Evolutionary conservation across 371 early-diverging fungal species (phyloP).

Genomic region (Haplosporangium sp.): DNA sequence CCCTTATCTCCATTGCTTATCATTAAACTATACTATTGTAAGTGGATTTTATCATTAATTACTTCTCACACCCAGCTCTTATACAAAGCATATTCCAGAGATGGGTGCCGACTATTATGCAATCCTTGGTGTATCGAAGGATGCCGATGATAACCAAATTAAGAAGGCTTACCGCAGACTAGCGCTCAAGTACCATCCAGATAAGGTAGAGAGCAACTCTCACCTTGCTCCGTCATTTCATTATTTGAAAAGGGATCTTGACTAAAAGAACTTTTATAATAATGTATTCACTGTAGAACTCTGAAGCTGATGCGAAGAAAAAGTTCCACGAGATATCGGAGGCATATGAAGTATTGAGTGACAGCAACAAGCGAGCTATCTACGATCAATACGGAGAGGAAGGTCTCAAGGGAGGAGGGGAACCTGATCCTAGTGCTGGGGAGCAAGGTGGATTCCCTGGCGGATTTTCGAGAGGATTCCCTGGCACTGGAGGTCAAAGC

Average conservation of each 20-base stretch:
- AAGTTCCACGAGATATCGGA: slow-evolving; percentile 88
- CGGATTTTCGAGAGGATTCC: slow-evolving; percentile 32
- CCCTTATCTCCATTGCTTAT: background rate
- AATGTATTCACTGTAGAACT: slow-evolving; percentile 14
- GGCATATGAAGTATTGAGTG: slow-evolving; percentile 95
- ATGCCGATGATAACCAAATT: slow-evolving; percentile 86
- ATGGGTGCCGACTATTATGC: slow-evolving; percentile 78
- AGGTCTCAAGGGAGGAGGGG: slow-evolving; percentile 84
- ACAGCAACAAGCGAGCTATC: slow-evolving; percentile 85
- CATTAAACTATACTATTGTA: too few species aligned
- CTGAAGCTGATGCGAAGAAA: slow-evolving; percentile 60
- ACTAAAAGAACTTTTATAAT: background rate
- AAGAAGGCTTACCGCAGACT: slow-evolving; percentile 95
- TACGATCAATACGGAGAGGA: slow-evolving; percentile 94
- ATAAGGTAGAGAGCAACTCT: slow-evolving; percentile 58
- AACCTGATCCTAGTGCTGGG: slow-evolving; percentile 44
- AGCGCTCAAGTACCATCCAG: slow-evolving; percentile 89
- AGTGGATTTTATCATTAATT: too few species aligned
- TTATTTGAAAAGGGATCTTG: background rate
- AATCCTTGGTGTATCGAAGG: slow-evolving; percentile 87
- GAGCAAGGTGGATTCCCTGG: slow-evolving; percentile 66
- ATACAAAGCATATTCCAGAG: background rate
- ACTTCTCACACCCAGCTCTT: background rate
- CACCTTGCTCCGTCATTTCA: background rate
- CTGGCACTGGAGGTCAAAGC: slow-evolving; percentile 61